phyloP scores from a whole-genome alignment of 768 basidiomycete genomes.

The Suillus luteus region DNA sequence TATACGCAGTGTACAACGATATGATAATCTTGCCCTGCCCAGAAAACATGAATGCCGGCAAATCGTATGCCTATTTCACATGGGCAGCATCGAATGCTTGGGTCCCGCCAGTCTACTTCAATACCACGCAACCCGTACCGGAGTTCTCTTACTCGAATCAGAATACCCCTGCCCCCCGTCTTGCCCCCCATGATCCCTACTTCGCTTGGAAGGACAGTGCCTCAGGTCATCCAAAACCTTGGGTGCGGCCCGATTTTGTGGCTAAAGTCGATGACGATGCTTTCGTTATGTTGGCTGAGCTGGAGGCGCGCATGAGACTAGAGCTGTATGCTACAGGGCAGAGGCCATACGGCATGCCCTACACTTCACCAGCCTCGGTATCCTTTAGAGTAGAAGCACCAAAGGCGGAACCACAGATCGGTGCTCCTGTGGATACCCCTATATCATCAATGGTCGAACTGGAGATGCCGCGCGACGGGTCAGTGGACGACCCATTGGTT shows the following conservation, averaged over 20 bases:
- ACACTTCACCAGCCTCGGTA: slow-evolving; percentile 12
- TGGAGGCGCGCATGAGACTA: slow-evolving; percentile 85
- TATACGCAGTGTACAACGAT: slow-evolving; percentile 74
- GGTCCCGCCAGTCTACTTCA: slow-evolving; percentile 76
- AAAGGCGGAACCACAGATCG: not conserved
- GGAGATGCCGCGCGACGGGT: slow-evolving; percentile 13
- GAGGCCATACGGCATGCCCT: slow-evolving; percentile 23
- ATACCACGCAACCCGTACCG: slow-evolving; percentile 43
- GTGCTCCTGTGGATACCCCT: slow-evolving; percentile 8
- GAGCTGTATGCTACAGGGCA: slow-evolving; percentile 57
- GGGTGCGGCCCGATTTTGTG: slow-evolving; percentile 90
- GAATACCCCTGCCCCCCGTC: slow-evolving; percentile 53
- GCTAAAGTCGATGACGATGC: slow-evolving; percentile 96
- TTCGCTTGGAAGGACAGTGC: slow-evolving; percentile 53
- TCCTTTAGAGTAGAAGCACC: slow-evolving; percentile 8
- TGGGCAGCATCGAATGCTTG: slow-evolving; percentile 93
- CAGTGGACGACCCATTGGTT: slow-evolving; percentile 63
- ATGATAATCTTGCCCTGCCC: slow-evolving; percentile 79
- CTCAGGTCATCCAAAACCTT: slow-evolving; percentile 49
- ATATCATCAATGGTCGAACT: not conserved
- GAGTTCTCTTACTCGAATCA: slow-evolving; percentile 68
- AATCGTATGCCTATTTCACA: slow-evolving; percentile 87
- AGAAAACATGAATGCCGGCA: slow-evolving; percentile 98
- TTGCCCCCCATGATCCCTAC: slow-evolving; percentile 75
- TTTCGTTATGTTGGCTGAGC: slow-evolving; percentile 92